Conservation (phyloP, 2,329 filamentous ascomycete species). For the Apiospora pterosperma region DNA sequence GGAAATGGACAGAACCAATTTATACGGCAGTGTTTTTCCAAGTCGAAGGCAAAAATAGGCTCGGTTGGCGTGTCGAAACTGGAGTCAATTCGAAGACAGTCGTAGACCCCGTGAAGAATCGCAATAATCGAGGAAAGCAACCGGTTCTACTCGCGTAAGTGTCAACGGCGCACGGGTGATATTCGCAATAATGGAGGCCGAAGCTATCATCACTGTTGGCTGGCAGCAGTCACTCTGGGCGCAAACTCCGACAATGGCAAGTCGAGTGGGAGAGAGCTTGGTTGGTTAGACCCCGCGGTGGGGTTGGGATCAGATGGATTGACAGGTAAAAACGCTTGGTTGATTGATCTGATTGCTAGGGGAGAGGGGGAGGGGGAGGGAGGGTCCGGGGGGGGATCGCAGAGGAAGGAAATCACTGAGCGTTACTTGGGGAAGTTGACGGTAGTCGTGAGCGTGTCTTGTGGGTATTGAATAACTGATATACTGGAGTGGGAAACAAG, state of each 20-base stretch:
- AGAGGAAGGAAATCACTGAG: neutral
- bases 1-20: neutral
- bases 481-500: neutral
- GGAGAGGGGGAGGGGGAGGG: neutral
- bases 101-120: neutral
- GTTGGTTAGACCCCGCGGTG: slow-evolving; percentile 1
- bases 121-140: neutral
- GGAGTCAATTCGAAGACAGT: neutral
- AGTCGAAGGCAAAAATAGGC: neutral
- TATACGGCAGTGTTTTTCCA: neutral
- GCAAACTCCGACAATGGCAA: neutral
- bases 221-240: neutral
- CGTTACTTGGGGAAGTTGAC: neutral
- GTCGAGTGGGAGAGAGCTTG: neutral
- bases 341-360: too few species aligned
- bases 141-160: neutral
- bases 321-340: neutral
- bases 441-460: neutral
- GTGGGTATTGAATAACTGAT: neutral
- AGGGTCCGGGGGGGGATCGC: neutral
- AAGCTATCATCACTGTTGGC: slow-evolving; percentile 2
- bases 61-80: neutral
- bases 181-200: neutral
- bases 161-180: neutral
- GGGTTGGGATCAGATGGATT: slow-evolving; percentile 1